Percentiles rank a stretch among this genome's conserved stretches.
Evolutionary conservation across 192 early-diverging fungal species (phyloP).

Genomic region (Backusella sp.): DNA sequence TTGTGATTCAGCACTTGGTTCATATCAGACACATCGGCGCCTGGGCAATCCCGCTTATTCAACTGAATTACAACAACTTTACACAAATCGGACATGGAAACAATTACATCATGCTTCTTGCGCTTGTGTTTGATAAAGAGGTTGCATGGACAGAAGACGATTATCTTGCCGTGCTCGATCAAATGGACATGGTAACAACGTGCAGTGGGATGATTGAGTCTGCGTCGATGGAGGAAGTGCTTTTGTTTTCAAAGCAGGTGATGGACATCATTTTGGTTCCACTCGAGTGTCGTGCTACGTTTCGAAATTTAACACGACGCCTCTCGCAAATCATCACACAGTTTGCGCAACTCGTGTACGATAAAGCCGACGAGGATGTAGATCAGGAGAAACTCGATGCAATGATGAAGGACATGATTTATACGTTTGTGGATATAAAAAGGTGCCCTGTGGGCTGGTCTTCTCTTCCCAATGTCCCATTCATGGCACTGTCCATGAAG

Average conservation of each 20-base stretch:
- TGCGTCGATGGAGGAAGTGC: not conserved
- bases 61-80: not conserved
- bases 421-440: conserved; percentile 8
- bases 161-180: conserved; percentile 41
- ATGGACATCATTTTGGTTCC: not conserved
- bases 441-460: conserved; percentile 7
- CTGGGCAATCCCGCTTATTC: conserved; percentile 11
- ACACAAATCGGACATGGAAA: not conserved
- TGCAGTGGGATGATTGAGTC: conserved; percentile 31
- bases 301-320: conserved; percentile 27
- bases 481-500: conserved; percentile 22
- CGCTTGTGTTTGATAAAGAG: not conserved
- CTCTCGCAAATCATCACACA: conserved; percentile 41
- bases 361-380: not conserved
- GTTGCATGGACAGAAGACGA: conserved; percentile 38
- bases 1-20: not conserved
- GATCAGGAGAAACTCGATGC: conserved; percentile 13
- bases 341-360: conserved; percentile 24
- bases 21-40: not conserved
- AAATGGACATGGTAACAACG: conserved; percentile 35
- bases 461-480: conserved; percentile 30
- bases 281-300: conserved; percentile 9
- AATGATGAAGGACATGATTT: conserved; percentile 4
- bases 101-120: not conserved
- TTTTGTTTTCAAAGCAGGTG: not conserved